These are phyloP conservation scores for Cordyceps javanica DNA, from an alignment of 2,329 filamentous ascomycete genomes.

Conservation along the genomic window DNA sequence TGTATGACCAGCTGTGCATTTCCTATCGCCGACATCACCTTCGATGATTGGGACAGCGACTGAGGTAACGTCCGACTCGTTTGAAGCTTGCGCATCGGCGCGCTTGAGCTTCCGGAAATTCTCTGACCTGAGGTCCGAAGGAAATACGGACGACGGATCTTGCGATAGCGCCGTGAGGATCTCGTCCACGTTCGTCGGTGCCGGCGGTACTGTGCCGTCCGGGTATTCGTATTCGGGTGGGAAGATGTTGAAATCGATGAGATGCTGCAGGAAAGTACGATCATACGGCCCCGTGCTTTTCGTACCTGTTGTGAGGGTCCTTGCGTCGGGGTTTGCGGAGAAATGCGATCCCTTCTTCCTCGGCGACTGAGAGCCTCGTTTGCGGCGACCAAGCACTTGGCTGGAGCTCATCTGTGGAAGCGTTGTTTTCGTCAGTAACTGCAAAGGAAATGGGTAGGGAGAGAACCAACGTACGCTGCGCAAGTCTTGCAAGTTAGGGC, in stretches of 20 bases:
- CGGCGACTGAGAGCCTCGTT: neutral
- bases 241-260: slow-evolving; percentile 11
- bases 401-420: neutral
- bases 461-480: neutral
- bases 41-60: too few species aligned
- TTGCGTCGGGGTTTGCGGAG: neutral
- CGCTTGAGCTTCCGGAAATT: too few species aligned
- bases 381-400: neutral
- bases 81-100: too few species aligned
- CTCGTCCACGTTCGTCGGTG: slow-evolving; percentile 8
- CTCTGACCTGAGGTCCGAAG: neutral
- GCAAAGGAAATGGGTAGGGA: neutral
- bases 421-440: neutral
- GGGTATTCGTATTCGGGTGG: slow-evolving; percentile 3
- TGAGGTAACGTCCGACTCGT: too few species aligned
- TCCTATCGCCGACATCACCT: too few species aligned
- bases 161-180: neutral
- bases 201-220: neutral
- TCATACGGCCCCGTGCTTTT: slow-evolving; percentile 11
- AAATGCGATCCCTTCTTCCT: neutral
- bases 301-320: neutral
- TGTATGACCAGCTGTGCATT: too few species aligned
- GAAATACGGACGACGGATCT: neutral
- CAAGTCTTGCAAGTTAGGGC: neutral
- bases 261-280: slow-evolving; percentile 11